Evolutionary conservation across 768 basidiomycete genomes (phyloP).

Genomic region (Thelephora aurantiotincta): DNA sequence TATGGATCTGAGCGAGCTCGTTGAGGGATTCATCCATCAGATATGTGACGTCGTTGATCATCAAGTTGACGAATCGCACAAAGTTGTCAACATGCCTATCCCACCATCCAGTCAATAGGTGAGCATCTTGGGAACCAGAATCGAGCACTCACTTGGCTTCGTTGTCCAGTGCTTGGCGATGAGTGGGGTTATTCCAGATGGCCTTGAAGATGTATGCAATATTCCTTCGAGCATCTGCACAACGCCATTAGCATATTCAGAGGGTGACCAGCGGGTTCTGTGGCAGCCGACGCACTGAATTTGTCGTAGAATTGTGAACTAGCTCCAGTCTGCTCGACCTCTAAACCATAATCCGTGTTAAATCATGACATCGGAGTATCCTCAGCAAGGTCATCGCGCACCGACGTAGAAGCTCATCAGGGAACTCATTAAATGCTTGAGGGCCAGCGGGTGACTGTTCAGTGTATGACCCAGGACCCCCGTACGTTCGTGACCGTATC

Average conservation of each 20-base stretch:
- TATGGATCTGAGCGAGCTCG: constrained; percentile 79
- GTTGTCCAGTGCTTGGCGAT: constrained; percentile 71
- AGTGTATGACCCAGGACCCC: constrained; percentile 75
- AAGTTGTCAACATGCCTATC: constrained; percentile 70
- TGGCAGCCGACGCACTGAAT: constrained; percentile 50
- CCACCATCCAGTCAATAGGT: constrained; percentile 23
- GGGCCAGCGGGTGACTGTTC: constrained; percentile 71
- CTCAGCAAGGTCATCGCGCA: constrained; percentile 18
- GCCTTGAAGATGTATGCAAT: constrained; percentile 80
- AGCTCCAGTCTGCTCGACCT: constrained; percentile 95
- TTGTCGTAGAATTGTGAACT: constrained; percentile 99
- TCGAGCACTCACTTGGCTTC: constrained; percentile 52
- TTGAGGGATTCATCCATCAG: constrained; percentile 92
- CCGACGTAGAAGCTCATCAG: constrained; percentile 93
- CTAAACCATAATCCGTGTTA: constrained; percentile 23
- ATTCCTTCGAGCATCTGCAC: constrained; percentile 60
- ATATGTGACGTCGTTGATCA: constrained; percentile 99
- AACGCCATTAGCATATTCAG: not conserved
- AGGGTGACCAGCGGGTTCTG: not conserved
- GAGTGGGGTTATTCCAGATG: constrained; percentile 83
- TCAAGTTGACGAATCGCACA: constrained; percentile 88
- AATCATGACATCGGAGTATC: not conserved
- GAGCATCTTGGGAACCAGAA: not conserved
- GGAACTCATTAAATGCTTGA: constrained; percentile 82
- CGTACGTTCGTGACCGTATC: constrained; percentile 45